A percentile compares a stretch with the other conserved stretches of the same genome.
These are phyloP conservation scores for Curvularia sp. DNA, from an alignment of 2,329 filamentous ascomycete genomes.

Conservation along the genomic window DNA sequence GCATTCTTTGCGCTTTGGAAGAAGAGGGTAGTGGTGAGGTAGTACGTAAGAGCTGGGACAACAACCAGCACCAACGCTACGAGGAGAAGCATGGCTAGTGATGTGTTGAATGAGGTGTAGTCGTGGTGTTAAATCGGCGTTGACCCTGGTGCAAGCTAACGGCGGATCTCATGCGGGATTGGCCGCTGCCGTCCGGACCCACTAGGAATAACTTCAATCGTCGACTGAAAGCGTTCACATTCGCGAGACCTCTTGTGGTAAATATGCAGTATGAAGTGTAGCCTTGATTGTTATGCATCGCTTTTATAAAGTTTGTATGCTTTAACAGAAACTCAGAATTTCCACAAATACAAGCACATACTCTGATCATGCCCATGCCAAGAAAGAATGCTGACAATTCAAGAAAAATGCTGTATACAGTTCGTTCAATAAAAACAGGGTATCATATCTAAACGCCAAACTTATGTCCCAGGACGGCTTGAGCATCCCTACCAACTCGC, in stretches of 20 bases:
- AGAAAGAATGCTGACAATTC: not conserved
- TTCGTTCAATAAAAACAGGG: conserved; percentile 4
- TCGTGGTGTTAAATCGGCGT: conserved; percentile 4
- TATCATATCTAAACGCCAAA: conserved; percentile 23
- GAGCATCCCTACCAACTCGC: conserved; percentile 27
- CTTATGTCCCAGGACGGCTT: not conserved
- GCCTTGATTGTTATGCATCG: not conserved
- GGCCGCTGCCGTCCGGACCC: not conserved
- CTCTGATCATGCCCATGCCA: not conserved
- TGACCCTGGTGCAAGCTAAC: conserved; percentile 8
- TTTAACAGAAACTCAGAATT: not conserved
- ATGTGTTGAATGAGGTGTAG: not conserved
- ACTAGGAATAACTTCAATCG: not conserved
- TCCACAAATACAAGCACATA: not conserved
- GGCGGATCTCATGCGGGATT: not conserved
- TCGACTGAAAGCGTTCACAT: not conserved
- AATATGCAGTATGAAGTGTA: not conserved
- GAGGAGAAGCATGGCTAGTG: conserved; percentile 12
- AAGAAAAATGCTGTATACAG: not conserved
- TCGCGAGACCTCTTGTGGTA: not conserved
- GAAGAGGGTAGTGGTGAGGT: conserved; percentile 30
- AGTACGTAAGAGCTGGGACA: conserved; percentile 33
- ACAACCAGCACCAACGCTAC: not conserved
- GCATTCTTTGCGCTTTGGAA: conserved; percentile 24
- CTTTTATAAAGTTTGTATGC: too few species aligned